phyloP scores from a whole-genome alignment of 2,329 filamentous ascomycete species.

The Endocalyx cinctus region DNA sequence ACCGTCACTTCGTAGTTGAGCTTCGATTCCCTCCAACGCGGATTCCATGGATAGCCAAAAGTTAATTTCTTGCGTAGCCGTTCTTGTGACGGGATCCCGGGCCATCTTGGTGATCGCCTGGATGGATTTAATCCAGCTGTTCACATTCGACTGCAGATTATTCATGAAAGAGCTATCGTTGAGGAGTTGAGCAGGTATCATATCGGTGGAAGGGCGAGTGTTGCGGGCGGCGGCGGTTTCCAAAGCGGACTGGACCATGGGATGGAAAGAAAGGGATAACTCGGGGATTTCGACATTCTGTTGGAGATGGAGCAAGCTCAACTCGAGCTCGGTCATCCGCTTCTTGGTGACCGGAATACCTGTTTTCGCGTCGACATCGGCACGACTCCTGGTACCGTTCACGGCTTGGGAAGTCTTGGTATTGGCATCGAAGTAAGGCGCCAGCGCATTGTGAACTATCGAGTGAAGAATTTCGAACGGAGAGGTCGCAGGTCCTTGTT shows the following conservation, averaged over 20 bases:
- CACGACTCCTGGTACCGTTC: constrained; percentile 64
- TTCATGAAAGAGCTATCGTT: constrained; percentile 91
- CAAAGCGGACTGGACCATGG: constrained; percentile 79
- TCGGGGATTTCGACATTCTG: constrained; percentile 98
- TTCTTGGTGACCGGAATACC: constrained; percentile 97
- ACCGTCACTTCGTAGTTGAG: constrained; percentile 81
- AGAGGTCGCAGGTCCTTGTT: constrained; percentile 69
- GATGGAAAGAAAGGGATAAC: constrained; percentile 80
- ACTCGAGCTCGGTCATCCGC: constrained; percentile 88
- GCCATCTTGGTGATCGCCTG: constrained; percentile 94
- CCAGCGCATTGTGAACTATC: constrained; percentile 83
- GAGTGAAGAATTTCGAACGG: constrained; percentile 92
- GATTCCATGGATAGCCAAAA: constrained; percentile 99
- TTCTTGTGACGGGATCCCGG: constrained; percentile 69
- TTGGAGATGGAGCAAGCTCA: constrained; percentile 85
- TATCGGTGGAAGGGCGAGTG: constrained; percentile 68
- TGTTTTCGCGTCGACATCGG: constrained; percentile 85
- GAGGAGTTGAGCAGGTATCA: constrained; percentile 71
- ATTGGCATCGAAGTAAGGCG: constrained; percentile 95
- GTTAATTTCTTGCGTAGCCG: constrained; percentile 95
- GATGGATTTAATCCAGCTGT: constrained; percentile 98
- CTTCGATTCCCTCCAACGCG: constrained; percentile 85
- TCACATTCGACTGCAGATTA: constrained; percentile 86
- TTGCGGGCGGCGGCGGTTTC: constrained; percentile 68
- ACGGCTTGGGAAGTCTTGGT: constrained; percentile 73